Percentiles rank a stretch among this genome's conserved stretches.
Conservation (phyloP, 768 basidiomycete genomes). For the Phylloporus sp. region DNA sequence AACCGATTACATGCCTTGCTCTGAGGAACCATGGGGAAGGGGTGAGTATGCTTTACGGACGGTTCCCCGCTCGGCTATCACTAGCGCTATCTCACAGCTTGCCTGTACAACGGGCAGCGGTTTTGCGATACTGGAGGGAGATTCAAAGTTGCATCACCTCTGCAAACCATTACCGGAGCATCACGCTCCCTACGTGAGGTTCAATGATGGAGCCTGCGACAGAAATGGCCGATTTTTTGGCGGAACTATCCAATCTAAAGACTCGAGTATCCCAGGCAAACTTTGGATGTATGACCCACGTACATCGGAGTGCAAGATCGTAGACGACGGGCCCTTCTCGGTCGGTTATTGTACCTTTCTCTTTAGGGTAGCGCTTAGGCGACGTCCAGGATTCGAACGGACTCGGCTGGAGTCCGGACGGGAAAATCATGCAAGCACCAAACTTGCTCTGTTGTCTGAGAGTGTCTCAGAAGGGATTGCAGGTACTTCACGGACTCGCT, state of each 20-base stretch:
- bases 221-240: slow-evolving; percentile 61
- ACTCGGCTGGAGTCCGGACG: slow-evolving; percentile 21
- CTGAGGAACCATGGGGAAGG: slow-evolving; percentile 40
- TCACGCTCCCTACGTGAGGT: slow-evolving; percentile 46
- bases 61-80: background rate
- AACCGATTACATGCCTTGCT: slow-evolving; percentile 55
- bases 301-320: slow-evolving; percentile 43
- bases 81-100: slow-evolving; percentile 5
- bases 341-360: slow-evolving; percentile 33
- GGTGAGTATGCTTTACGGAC: background rate
- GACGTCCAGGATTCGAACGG: slow-evolving; percentile 17
- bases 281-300: slow-evolving; percentile 58
- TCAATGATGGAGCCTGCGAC: slow-evolving; percentile 73
- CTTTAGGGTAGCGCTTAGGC: background rate
- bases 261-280: slow-evolving; percentile 49
- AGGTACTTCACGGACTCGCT: slow-evolving; percentile 73
- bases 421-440: slow-evolving; percentile 18
- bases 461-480: slow-evolving; percentile 6
- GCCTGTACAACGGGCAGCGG: slow-evolving; percentile 22
- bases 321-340: slow-evolving; percentile 65
- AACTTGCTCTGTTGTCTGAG: slow-evolving; percentile 3
- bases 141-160: slow-evolving; percentile 46
- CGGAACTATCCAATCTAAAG: slow-evolving; percentile 54
- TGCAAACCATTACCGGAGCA: slow-evolving; percentile 46
- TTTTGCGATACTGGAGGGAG: slow-evolving; percentile 16